Percentiles rank a stretch among this genome's conserved stretches.
Evolutionary conservation across 305 asterid species (phyloP).

Genomic region (Coffea humblotiana): DNA sequence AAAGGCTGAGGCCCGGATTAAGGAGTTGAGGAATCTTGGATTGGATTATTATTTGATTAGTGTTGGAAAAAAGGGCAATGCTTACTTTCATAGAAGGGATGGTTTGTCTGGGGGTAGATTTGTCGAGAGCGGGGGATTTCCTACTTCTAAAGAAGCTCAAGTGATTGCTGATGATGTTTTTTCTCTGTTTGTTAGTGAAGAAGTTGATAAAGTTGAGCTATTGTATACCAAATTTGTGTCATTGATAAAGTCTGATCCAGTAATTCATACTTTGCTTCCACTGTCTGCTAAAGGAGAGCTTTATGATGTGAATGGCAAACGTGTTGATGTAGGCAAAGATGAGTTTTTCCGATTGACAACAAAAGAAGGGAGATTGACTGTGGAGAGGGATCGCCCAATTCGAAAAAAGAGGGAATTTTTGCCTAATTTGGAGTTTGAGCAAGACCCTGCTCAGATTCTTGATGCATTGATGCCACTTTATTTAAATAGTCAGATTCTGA

Average conservation of each 20-base stretch:
- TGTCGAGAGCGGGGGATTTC: conserved; percentile 57
- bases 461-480: conserved; percentile 92
- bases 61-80: conserved; percentile 76
- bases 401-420: conserved; percentile 63
- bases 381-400: conserved; percentile 74
- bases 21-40: conserved; percentile 59
- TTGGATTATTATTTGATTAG: conserved; percentile 63
- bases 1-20: conserved; percentile 64
- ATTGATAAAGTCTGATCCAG: conserved; percentile 70
- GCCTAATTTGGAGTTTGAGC: conserved; percentile 88
- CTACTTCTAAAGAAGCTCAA: conserved; percentile 95
- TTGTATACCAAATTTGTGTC: conserved; percentile 85
- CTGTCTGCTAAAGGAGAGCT: conserved; percentile 77
- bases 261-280: conserved; percentile 76
- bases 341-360: conserved; percentile 89
- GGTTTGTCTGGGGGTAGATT: conserved; percentile 73
- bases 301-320: conserved; percentile 71
- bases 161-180: conserved; percentile 77
- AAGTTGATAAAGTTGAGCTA: conserved; percentile 81
- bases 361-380: conserved; percentile 73
- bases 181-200: conserved; percentile 76
- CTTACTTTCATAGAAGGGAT: conserved; percentile 49
- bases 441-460: conserved; percentile 91
- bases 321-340: conserved; percentile 85
- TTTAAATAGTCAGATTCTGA: conserved; percentile 91